These are phyloP conservation scores for Podospora bellae-mahoneyi DNA, from an alignment of 495 filamentous ascomycete genomes.

Conservation along the genomic window DNA sequence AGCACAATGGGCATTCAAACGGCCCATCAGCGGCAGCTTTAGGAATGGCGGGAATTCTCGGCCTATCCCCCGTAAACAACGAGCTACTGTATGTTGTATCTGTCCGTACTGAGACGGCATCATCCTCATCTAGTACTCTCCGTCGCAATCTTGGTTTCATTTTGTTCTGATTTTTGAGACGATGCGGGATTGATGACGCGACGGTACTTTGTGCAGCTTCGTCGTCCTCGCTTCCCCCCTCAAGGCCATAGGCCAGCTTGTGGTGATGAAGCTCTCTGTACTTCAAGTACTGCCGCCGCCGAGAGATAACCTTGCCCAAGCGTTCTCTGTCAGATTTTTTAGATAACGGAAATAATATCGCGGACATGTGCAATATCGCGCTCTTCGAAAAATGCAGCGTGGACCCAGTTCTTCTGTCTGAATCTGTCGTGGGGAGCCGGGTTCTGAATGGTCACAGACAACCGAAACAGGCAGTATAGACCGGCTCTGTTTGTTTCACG, in stretches of 20 bases:
- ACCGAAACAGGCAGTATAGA: constrained; percentile 17
- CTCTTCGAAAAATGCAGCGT: neutral
- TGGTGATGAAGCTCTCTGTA: constrained; percentile 40
- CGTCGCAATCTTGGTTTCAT: no score
- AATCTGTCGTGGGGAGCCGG: constrained; percentile 22
- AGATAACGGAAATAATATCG: neutral
- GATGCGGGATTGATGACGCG: neutral
- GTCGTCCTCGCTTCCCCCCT: neutral
- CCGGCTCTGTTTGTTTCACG: constrained; percentile 33
- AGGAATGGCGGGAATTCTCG: neutral
- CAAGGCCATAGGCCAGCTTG: constrained; percentile 26
- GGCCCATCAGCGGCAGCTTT: neutral
- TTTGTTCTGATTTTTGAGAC: neutral
- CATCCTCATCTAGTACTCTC: neutral
- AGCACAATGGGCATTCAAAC: neutral
- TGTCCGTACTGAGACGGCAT: neutral
- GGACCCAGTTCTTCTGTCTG: neutral
- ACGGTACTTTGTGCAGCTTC: neutral
- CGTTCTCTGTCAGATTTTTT: constrained; percentile 14
- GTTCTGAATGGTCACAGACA: constrained; percentile 19
- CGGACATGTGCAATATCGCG: constrained; percentile 18
- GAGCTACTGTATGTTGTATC: neutral
- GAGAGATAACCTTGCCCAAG: constrained; percentile 41
- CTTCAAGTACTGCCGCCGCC: constrained; percentile 37
- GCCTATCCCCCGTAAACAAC: neutral